Evolutionary conservation across 805 yeast species (phyloP).

Genomic region (Myxozyma lipomycoides): DNA sequence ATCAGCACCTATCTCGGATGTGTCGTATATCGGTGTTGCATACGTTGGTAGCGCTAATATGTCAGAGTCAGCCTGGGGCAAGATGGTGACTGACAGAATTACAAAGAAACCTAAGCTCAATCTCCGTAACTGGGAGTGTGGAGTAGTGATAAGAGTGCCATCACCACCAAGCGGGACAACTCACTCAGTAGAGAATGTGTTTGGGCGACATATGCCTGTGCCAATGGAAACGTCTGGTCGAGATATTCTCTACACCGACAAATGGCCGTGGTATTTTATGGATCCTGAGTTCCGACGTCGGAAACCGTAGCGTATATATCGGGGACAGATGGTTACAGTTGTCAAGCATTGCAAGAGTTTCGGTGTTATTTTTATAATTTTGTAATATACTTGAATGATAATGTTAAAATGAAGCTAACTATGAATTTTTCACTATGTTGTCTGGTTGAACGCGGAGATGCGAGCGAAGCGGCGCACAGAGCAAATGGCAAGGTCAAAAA

Average conservation of each 20-base stretch:
- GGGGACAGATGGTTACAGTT: too few relatives aligned
- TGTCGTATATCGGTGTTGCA: conserved; percentile 6
- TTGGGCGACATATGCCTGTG: conserved; percentile 7
- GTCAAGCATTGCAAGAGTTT: neutral
- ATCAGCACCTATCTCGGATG: conserved; percentile 3
- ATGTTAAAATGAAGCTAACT: neutral
- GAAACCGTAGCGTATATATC: too few relatives aligned
- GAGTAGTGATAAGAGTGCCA: conserved; percentile 20
- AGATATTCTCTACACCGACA: conserved; percentile 3
- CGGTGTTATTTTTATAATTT: neutral
- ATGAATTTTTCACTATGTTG: too few relatives aligned
- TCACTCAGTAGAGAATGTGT: conserved; percentile 3
- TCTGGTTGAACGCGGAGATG: too few relatives aligned
- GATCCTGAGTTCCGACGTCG: conserved; percentile 2
- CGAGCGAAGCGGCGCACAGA: too few relatives aligned
- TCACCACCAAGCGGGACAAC: conserved; percentile 2
- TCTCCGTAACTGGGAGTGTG: conserved; percentile 28
- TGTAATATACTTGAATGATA: too few relatives aligned
- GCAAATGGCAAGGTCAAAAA: too few relatives aligned
- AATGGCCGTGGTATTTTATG: conserved; percentile 23
- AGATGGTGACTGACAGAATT: conserved; percentile 13
- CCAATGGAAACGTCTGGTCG: conserved; percentile 17
- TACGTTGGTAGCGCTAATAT: conserved; percentile 28
- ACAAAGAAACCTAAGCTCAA: conserved; percentile 11
- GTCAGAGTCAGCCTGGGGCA: conserved; percentile 29